Base-by-base conservation (phyloP, 371 early-diverging fungal genomes). In the Mucor saturninus region DNA sequence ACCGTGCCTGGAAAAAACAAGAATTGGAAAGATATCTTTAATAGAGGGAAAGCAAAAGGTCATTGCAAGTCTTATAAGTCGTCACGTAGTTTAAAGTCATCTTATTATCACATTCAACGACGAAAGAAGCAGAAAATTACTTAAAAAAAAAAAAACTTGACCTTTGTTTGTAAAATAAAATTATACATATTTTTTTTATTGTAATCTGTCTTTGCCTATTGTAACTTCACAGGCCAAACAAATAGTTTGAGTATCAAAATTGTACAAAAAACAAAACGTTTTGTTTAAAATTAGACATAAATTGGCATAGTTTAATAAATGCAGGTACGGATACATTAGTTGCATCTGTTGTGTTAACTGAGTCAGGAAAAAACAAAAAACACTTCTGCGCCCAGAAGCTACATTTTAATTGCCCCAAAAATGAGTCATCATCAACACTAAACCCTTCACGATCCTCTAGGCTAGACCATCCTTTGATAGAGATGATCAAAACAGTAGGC, bases 231-330 rank as follows among this genome's bases (percentile, higher is more conserved):
- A 64, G 29, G 54, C 13, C 29, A 64, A 37, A 38, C 38, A 50
- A 43, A 58, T 58, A 64, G 28, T 64, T 21, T 46, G 51, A 46
- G 64, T 14, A 21, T 64, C 26, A 15, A 35, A 61, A 48, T 52
- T 26, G 51, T 58, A 39, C 11, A 15, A 40, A 21, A 64, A 58
- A 29, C 32, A 13, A 50, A 64, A 21, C 14, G 38, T 52, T 58
- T 64, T 64, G 40, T 54, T 64, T 29, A 52, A 53, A 37, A 26
- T 43, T 37, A 42, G 52, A 56, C 32, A 57, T 30, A 52, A 64
- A 64, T 10, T 64, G 64, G 51, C 64, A 64, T 45, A 64, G 21
- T 56, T 56, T 26, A 38, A 46, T 35, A 45, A 59, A 13, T 59
- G 39, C 9, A 38, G 38, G 49, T 59, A 13, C 46, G 31, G 37